Base-by-base conservation (phyloP, 1,284 basidiomycete species). In the Macrocystidia cucumis region DNA sequence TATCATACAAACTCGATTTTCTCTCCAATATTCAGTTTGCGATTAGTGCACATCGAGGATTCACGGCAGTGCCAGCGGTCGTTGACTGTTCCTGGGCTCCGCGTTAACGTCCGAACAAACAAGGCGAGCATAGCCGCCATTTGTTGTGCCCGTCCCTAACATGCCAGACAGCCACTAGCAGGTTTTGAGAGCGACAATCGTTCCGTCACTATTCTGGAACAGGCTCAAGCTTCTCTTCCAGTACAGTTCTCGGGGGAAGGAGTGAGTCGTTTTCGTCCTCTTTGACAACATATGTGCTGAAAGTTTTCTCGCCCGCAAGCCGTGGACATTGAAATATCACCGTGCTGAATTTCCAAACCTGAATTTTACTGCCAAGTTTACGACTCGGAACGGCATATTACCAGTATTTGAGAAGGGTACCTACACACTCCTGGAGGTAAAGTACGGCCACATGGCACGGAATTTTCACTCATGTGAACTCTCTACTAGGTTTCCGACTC, bases 41-140 rank as follows among this genome's bases (percentile, higher is more conserved):
- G n/a, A 9, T 20, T 32, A 86, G 83, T 88, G 39, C 88, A 78
- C 46, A 77, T 97, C 25, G 86, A 90, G 52, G 95, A 98, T 59
- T 78, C 77, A 1, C 90, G 90, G 49, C 85, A 86, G 13, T 98
- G 95, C 59, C 85, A 85, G 50, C 74, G 88, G 26, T 57, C 78
- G 12, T 61, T 98, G 16, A 74, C 78, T 13, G 78, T 83, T 0
- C 79, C 85, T 12, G 87, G 89, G 9, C 62, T 96, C 33, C 73
- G 79, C n/a, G 84, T 96, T 35, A 89, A 91, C 46, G 89, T 98
- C n/a, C 77, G 86, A 47, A 69, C 90, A 38, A 69, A 84, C 9
- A 82, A 86, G 67, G 87, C 87, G 44, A 44, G 66, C 58, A 2
- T 17, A 20, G 34, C n/a, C 30, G 11, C 9, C 12, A 14, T 13